Base-by-base conservation (phyloP, 306 rosid species). In the Lathyrus tuberosus region DNA sequence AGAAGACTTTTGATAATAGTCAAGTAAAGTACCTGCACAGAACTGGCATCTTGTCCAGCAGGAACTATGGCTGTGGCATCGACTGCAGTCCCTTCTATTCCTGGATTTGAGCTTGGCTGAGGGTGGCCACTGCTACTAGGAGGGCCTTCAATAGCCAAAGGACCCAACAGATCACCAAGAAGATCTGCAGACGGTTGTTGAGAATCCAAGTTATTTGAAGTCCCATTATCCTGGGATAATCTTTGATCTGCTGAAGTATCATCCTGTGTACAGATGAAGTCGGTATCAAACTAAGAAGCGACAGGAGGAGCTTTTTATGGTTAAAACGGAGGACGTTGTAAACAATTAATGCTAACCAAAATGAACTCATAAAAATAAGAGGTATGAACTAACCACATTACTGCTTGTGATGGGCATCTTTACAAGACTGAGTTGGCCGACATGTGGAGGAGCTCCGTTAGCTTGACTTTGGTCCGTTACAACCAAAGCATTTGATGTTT, bases 121-220 rank as follows among this genome's bases (percentile, higher is more conserved):
- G 85, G 70, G 58, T 76, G 86, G 69, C 35, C 82, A 79, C 62
- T 47, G 75, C 60, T 60, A 65, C 86, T n/a, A 1, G 96, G 95
- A 77, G 97, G 96, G 48, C 93, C 99, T 84, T 87, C 99, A 71
- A 95, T 89, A 73, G 97, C 99, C 83, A 94, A 79, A 26, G 98
- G 90, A 77, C 96, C 95, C 84, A 95, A 85, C 57, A 95, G 85
- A 79, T 95, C 99, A 42, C 91, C 72, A 65, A 91, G 88, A 76
- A 91, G 79, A 84, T 95, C 97, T 38, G 79, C 80, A 40, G 88
- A 63, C 46, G 88, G 77, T 67, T 85, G 79, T 70, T 80, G 79
- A 61, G 88, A 82, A 78, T 91, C 92, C 63, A 83, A 86, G 28
- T 28, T 76, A 85, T 1, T 84, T 74, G 77, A 76, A 70, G 83